Evolutionary conservation across 2,329 filamentous ascomycete species (phyloP), one percentile per base, ranked within the genome.

Genomic region (Coccinonectria pachysandricola): DNA sequence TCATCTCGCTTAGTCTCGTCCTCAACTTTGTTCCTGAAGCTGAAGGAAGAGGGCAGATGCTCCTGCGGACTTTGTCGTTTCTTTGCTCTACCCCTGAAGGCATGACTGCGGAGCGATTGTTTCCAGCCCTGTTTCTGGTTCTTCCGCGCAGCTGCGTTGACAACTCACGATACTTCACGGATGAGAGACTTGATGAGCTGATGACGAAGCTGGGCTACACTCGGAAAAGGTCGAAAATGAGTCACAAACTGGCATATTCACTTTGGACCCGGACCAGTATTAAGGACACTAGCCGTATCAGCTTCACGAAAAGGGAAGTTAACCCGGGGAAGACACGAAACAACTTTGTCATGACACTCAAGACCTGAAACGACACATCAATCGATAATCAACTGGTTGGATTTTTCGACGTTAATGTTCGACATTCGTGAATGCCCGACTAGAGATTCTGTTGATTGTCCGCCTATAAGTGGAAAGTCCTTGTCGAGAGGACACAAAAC

Each of bases 21-120:
- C 65, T 98, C 36, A 98, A 98, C 54, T 98, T 86, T 48, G 87
- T 96, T 3, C 83, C 88, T 0, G 77, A 87, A 40, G 69, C 85
- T 3, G 57, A 59, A 16, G 70, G 66, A 4, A 71, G 87, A 42
- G 91, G 91, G 3, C 71, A 82, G 31, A 98, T 98, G 91, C 68
- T 98, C 27, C 64, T 70, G 27, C 72, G 82, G 20, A 86, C 79
- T 17, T 64, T 79, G 9, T 57, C 70, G 12, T 94, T 94, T 47
- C 59, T 93, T 22, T 36, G 42, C 15, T 19, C 26, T 15, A 31
- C 34, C 7, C 17, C 11, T 5, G 13, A 30, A 13, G 26, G 32
- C 12, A 34, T 38, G 19, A 33, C 50, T 18, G 30, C 42, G 12
- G 44, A 47, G 12, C 14, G 50, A 55, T 25, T 43, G 3, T 71